Base-by-base conservation (phyloP, 139 green algal genomes). In the Volvox africanus region DNA sequence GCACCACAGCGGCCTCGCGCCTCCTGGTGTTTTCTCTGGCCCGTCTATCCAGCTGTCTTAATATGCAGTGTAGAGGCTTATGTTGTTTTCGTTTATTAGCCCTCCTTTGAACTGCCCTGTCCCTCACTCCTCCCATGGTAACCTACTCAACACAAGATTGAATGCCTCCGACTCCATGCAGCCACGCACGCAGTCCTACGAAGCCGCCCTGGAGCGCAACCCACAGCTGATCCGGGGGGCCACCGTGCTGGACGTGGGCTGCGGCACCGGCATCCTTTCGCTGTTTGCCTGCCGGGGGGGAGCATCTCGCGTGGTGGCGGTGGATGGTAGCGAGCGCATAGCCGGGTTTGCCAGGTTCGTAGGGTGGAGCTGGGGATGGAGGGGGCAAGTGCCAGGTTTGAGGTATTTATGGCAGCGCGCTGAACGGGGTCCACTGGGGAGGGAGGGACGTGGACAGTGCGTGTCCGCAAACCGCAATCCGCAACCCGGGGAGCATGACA, bases 191-290 rank as follows among this genome's bases (percentile, higher is more conserved):
- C 89, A 96, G 68, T 95, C 96, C 0, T 99, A 99, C 88, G 94
- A 92, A 21, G 84, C 89, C 17, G 98, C 97, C 1, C 83, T 99
- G 68, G 93, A 97, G 91, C 19, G 80, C 35, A 99, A 99, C 92
- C 95, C 95, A 0, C 24, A 21, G 0, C 94, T 99, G 19, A 32
- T 99, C 14, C 61, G 88, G 0, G 97, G 95, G 14, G 94, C 96
- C 6, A 68, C 17, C 0, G 97, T 99, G 35, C 87, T 99, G 88
- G 98, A 99, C 93, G 96, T 99, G 17, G 98, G 98, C 26, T 99
- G 97, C 88, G 98, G 98, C 80, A 99, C 97, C 1, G 98, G 96
- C 84, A 98, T 99, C 86, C 94, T 99, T 30, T 99, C 96, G 61
- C 95, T 99, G 87, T 99, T 99, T 96, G 98, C 98, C 0, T 96